Evolutionary conservation across 2,329 filamentous ascomycete species (phyloP), one percentile per base, ranked within the genome.

Genomic region (Penicillium sp.): DNA sequence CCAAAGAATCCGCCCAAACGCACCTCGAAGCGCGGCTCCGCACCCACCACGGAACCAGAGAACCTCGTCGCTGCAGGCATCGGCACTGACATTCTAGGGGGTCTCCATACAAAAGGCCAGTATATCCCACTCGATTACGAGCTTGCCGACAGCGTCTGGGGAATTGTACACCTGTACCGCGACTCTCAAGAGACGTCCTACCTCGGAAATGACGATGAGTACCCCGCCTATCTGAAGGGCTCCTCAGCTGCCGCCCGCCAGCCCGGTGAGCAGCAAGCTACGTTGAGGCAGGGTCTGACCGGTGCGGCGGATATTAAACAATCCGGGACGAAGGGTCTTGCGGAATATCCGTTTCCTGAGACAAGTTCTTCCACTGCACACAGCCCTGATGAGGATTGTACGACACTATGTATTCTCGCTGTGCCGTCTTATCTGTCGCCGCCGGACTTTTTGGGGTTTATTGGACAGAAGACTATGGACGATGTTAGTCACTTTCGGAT

Each of bases 351-450:
- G 21, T 57, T 60, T 17, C 57, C 57, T 45, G 50, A 45, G 13
- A 55, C 48, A 19, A 45, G 35, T 12, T 53, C 58, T 33, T 53
- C 51, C 28, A 50, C 52, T 31, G 33, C 40, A 31, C 32, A 49
- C 4, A 55, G 45, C 9, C 53, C 53, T 10, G 62, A 67, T 38
- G 78, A 82, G 29, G 82, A 88, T 51, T 94, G 87, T 66, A 93
- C 87, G 3, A 95, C 88, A 0, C 71, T 98, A 15, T 97, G 93
- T 67, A 91, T 98, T 56, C 83, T 95, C 26, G 90, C 91, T 5
- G 91, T 98, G 13, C 93, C 93, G 6, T 93, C 87, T 28, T 97
- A 96, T 68, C 85, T 97, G 73, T 88, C 88, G 7, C 87, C 90
- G 0, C 85, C 86, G 6, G 91, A 97, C 63, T 88, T 98, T 52